Evolutionary conservation across 2,329 filamentous ascomycete species (phyloP), one percentile per base, ranked within the genome.

Genomic region (Huntiella decipiens): DNA sequence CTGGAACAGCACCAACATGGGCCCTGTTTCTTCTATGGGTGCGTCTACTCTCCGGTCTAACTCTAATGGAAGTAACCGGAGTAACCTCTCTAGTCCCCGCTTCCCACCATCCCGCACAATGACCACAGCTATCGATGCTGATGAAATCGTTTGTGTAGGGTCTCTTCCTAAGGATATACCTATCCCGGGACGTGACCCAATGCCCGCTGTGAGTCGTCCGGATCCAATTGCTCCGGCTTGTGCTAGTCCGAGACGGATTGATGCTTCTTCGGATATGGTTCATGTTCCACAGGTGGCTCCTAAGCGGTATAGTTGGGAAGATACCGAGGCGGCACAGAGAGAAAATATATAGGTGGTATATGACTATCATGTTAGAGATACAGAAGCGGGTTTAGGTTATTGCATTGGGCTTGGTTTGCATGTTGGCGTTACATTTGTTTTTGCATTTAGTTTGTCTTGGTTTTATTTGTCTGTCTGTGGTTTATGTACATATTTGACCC

Each of bases 71-170:
- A n/a, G 34, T 42, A 16, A 17, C 38, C 12, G 38, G 38, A 39
- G 17, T 39, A 12, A 15, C 38, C 12, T 19, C 7, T 39, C 38
- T 4, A 32, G 19, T 39, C 15, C 31, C 40, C 51, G 28, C 42
- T 54, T 3, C 43, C 54, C n/a, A 51, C 58, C 57, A 3, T 57
- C 62, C 1, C 55, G 56, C 11, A 58, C 64, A 37, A 70, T 72
- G 46, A 61, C 64, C 33, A 63, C 65, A 1, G 65, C 66, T 1
- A 73, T 77, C 46, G 67, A 73, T 50, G 60, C 69, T 1, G 63
- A 64, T 3, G 64, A 66, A 13, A 64, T 76, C 2, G 59, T 76
- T 1, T 76, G 70, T 47, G 59, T 74, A 0, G 73, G 73, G 0
- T 66, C 67, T 4, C 53, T 77, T 4, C 72, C 72, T 0, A 63